These are phyloP conservation scores for Gossypium stocksii DNA, from an alignment of 345 rosid genomes.

Conservation along the genomic window DNA sequence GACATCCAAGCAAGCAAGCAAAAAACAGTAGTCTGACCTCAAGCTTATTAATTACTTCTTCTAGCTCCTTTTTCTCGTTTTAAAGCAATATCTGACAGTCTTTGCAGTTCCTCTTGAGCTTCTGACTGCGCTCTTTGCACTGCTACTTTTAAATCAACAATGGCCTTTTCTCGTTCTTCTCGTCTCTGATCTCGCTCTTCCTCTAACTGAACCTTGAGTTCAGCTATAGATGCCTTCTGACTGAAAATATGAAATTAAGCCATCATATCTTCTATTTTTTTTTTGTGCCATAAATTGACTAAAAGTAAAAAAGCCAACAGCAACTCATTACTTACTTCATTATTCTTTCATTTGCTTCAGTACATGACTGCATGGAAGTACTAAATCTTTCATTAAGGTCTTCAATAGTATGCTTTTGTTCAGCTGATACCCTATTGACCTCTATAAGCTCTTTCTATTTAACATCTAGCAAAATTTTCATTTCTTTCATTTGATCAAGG, in stretches of 20 bases:
- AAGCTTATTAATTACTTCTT: conserved; percentile 74
- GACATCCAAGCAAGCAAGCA: conserved; percentile 9
- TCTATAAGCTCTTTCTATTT: conserved; percentile 60
- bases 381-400: conserved; percentile 72
- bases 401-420: conserved; percentile 70
- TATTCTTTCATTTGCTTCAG: conserved; percentile 80
- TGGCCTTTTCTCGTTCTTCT: conserved; percentile 72
- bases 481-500: conserved; percentile 44
- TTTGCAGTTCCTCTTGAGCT: conserved; percentile 73
- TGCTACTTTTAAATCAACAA: conserved; percentile 65
- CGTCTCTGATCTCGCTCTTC: conserved; percentile 81
- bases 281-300: neutral
- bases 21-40: conserved; percentile 42
- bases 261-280: neutral
- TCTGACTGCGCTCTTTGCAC: conserved; percentile 70
- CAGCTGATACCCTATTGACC: conserved; percentile 53
- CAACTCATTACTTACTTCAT: conserved; percentile 44
- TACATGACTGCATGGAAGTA: conserved; percentile 73
- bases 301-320: conserved; percentile 3
- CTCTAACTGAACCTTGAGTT: conserved; percentile 66
- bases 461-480: conserved; percentile 42
- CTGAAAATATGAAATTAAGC: conserved; percentile 34
- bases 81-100: conserved; percentile 51
- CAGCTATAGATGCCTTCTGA: conserved; percentile 71
- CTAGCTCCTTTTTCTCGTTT: conserved; percentile 68